Evolutionary conservation across 2,329 filamentous ascomycete species (phyloP).

Genomic region (Colletotrichum brevisporum): DNA sequence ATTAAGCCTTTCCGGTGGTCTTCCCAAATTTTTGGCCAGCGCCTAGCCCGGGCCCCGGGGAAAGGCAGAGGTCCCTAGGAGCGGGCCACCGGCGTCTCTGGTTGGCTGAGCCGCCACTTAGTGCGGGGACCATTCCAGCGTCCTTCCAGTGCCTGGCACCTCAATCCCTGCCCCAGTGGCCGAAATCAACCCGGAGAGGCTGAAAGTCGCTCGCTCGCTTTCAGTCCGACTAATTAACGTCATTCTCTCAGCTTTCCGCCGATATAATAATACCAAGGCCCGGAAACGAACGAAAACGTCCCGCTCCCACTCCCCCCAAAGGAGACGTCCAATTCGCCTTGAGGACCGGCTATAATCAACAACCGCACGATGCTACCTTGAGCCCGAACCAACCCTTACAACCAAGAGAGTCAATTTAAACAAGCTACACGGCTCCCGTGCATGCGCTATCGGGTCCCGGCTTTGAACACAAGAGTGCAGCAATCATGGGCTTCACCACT

Average conservation of each 20-base stretch:
- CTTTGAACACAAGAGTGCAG: slow-evolving; percentile 9
- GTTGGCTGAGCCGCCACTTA: slow-evolving; percentile 20
- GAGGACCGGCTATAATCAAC: slow-evolving; percentile 14
- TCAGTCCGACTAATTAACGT: slow-evolving; percentile 35
- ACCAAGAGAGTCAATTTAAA: background rate
- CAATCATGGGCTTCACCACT: slow-evolving; percentile 78
- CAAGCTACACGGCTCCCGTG: slow-evolving; percentile 16
- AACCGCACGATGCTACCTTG: slow-evolving; percentile 38
- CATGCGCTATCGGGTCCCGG: slow-evolving; percentile 21
- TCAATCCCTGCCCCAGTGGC: slow-evolving; percentile 27
- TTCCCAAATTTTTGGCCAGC: slow-evolving; percentile 36
- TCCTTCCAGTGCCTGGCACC: slow-evolving; percentile 5
- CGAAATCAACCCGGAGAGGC: slow-evolving; percentile 38
- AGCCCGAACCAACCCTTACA: background rate
- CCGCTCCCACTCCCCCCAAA: slow-evolving; percentile 13
- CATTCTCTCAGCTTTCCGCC: slow-evolving; percentile 30
- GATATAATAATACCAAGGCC: background rate
- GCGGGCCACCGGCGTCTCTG: slow-evolving; percentile 13
- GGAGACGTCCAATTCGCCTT: slow-evolving; percentile 25
- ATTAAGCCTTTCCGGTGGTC: background rate
- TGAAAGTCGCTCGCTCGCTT: slow-evolving; percentile 35
- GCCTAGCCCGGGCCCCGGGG: slow-evolving; percentile 3
- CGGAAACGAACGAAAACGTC: slow-evolving; percentile 19
- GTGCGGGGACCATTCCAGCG: slow-evolving; percentile 3
- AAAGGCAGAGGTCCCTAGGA: slow-evolving; percentile 17